A percentile compares a stretch with the other conserved stretches of the same genome.
These are phyloP conservation scores for Salisapilia sapeloensis DNA, from an alignment of 352 stramenopile genomes.

Conservation along the genomic window DNA sequence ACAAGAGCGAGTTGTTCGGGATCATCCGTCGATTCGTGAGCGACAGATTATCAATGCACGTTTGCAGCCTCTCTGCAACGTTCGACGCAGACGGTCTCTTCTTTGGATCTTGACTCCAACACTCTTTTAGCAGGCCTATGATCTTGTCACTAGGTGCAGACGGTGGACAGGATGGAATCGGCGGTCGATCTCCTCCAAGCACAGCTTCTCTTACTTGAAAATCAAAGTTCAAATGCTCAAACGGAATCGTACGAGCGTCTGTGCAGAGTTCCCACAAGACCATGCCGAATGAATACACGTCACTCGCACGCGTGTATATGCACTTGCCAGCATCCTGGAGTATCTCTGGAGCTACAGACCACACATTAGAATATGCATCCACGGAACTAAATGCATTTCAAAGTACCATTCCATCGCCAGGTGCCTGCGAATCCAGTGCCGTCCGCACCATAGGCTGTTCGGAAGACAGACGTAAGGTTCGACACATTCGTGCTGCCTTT, in stretches of 20 bases:
- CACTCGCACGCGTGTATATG: slow-evolving; percentile 34
- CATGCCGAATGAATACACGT: slow-evolving; percentile 68
- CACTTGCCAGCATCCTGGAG: slow-evolving; percentile 43
- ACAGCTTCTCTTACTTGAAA: slow-evolving; percentile 54
- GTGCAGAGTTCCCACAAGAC: slow-evolving; percentile 53
- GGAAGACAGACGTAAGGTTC: slow-evolving; percentile 7
- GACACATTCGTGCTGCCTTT: slow-evolving; percentile 15
- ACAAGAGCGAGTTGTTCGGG: background rate
- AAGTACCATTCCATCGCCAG: slow-evolving; percentile 40
- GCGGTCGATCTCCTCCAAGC: slow-evolving; percentile 25
- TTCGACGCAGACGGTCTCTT: slow-evolving; percentile 23
- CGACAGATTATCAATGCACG: slow-evolving; percentile 42
- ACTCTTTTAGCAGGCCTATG: slow-evolving; percentile 34
- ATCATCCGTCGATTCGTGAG: background rate
- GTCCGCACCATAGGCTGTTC: slow-evolving; percentile 12
- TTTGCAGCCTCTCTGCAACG: slow-evolving; percentile 25
- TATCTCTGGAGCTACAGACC: slow-evolving; percentile 24
- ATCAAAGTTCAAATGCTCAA: slow-evolving; percentile 44
- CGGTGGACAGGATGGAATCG: slow-evolving; percentile 18
- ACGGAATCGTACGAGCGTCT: slow-evolving; percentile 38
- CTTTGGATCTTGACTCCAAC: slow-evolving; percentile 29
- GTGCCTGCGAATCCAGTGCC: slow-evolving; percentile 47
- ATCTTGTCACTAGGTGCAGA: slow-evolving; percentile 36
- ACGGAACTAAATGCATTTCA: no score
- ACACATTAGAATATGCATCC: no score